Evolutionary conservation across 768 basidiomycete genomes (phyloP).

Genomic region (Steccherinum ochraceum): DNA sequence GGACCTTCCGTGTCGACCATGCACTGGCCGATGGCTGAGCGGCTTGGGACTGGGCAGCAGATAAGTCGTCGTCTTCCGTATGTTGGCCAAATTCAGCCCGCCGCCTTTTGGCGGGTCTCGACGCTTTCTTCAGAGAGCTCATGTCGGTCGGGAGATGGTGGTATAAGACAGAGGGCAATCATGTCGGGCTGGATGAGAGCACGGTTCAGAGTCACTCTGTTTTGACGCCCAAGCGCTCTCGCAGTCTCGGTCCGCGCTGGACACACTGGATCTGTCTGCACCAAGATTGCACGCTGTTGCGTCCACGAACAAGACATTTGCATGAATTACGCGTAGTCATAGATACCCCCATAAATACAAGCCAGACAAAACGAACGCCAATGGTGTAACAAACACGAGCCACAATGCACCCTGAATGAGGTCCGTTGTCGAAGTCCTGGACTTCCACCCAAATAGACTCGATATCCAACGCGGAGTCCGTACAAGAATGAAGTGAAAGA

Average conservation of each 20-base stretch:
- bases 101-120: background rate
- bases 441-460: constrained; percentile 15
- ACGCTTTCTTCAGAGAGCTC: background rate
- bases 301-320: no score
- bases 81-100: background rate
- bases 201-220: no score
- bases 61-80: constrained; percentile 31
- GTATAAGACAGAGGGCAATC: no score
- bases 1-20: constrained; percentile 38
- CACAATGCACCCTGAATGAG: constrained; percentile 29
- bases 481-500: constrained; percentile 26
- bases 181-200: no score
- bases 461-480: constrained; percentile 12
- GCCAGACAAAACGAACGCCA: constrained; percentile 24
- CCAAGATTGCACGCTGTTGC: no score
- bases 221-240: no score
- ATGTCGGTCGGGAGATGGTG: background rate
- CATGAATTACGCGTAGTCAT: no score
- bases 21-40: constrained; percentile 44
- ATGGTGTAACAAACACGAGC: constrained; percentile 35
- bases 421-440: constrained; percentile 2
- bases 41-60: constrained; percentile 26
- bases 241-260: no score
- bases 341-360: constrained; percentile 23
- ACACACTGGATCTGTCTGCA: no score